Evolutionary conservation across 2,329 filamentous ascomycete species (phyloP), one percentile per base, ranked within the genome.

Genomic region (Trematosphaeria pertusa): DNA sequence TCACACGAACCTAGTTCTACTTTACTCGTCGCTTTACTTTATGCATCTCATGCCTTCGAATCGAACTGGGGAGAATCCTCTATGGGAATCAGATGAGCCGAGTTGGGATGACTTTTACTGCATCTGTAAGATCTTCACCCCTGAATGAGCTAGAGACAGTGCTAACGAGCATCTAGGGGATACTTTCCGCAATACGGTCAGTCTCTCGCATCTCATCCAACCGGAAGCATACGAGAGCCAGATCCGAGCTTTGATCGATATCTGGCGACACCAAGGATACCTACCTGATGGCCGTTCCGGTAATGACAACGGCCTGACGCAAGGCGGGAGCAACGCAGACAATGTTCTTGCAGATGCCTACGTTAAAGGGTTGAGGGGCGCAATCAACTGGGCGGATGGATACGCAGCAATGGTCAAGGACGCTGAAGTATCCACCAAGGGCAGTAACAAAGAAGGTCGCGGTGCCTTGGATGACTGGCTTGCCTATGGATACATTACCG

Each of bases 71-170:
- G 87, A 89, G 62, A 89, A 89, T 49, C 86, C 86, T 0, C 65
- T 79, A 0, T 89, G 86, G 86, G 62, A 75, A 2, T 86, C 84
- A 0, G 61, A 67, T 0, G 87, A 89, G 64, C 86, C 86, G 3
- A 88, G 87, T 56, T 89, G 86, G 60, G 84, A 87, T 48, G 86
- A 89, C 46, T 84, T 86, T 14, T 88, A 87, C 57, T 88, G 85
- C 0, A 79, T 87, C 20, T 89, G 87, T 58, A 48, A 42, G 53
- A 41, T 17, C 12, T 19, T 8, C 19, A 9, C 37, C 14, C 14
- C 38, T 15, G 43, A 54, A 43, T 84, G 66, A 73, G 52, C 54
- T 74, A 61, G 83, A 86, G 64, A 18, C 11, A 15, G 12, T 42
- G 40, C n/a, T 51, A 5, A 87, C n/a, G 81, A 40, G 87, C 14